These are phyloP conservation scores for Hypoxylon intermedium DNA, from an alignment of 495 filamentous ascomycete genomes.

Conservation along the genomic window DNA sequence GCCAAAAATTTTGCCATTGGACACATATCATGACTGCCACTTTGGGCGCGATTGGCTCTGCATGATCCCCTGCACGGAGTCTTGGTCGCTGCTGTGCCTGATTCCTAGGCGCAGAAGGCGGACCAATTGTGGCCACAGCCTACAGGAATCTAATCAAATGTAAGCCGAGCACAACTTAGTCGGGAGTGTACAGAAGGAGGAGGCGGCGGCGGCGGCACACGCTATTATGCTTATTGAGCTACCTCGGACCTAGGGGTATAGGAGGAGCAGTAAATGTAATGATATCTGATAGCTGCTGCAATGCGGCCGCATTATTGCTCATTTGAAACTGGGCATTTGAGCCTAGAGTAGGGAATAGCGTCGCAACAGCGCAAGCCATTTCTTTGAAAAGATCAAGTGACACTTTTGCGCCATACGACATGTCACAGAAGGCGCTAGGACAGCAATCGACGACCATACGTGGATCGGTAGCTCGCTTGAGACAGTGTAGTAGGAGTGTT, in stretches of 20 bases:
- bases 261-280: neutral
- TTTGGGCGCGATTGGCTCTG: slow-evolving; percentile 24
- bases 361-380: slow-evolving; percentile 11
- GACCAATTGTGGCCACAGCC: slow-evolving; percentile 9
- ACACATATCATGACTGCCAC: slow-evolving; percentile 4
- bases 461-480: slow-evolving; percentile 27
- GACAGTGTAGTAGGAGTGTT: slow-evolving; percentile 25
- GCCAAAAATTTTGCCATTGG: slow-evolving; percentile 15
- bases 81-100: slow-evolving; percentile 11
- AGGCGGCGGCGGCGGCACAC: slow-evolving; percentile 7
- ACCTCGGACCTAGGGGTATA: too few species aligned
- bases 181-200: slow-evolving; percentile 26
- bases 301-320: neutral
- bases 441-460: slow-evolving; percentile 7
- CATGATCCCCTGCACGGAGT: slow-evolving; percentile 15
- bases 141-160: slow-evolving; percentile 21
- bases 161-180: slow-evolving; percentile 13
- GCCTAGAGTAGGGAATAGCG: slow-evolving; percentile 9
- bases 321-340: neutral
- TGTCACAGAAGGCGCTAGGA: slow-evolving; percentile 18
- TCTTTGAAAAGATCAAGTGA: slow-evolving; percentile 2
- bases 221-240: slow-evolving; percentile 6
- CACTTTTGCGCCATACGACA: slow-evolving; percentile 15
- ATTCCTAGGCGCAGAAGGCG: slow-evolving; percentile 17
- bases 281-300: neutral